A percentile compares a stretch with the other conserved stretches of the same genome.
These are phyloP conservation scores for Quercus lobata DNA, from an alignment of 331 rosid species.

Conservation along the genomic window DNA sequence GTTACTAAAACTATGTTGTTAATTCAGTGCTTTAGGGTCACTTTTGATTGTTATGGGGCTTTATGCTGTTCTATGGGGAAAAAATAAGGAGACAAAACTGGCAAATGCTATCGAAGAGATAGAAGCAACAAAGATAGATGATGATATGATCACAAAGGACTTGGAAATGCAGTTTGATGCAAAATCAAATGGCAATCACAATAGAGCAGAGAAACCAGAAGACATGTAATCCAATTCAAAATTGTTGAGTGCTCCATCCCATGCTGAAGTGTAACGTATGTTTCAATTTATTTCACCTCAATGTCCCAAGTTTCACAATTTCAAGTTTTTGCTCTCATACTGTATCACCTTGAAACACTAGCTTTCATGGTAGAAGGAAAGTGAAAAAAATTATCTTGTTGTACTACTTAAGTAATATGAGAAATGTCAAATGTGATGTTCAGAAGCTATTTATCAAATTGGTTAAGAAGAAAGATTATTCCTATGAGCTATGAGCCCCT, in stretches of 20 bases:
- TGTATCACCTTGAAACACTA: background rate
- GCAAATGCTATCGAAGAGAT: background rate
- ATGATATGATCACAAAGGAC: background rate
- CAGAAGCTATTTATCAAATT: too few relatives aligned
- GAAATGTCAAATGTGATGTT: too few relatives aligned
- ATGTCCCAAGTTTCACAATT: background rate
- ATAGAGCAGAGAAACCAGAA: background rate
- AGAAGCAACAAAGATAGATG: background rate
- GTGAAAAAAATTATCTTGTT: too few relatives aligned
- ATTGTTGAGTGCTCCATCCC: background rate
- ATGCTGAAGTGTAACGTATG: background rate
- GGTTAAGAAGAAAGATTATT: too few relatives aligned
- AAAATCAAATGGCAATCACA: constrained; percentile 1
- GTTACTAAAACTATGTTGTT: background rate
- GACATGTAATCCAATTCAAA: background rate
- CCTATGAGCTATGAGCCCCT: too few relatives aligned
- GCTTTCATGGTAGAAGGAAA: too few relatives aligned
- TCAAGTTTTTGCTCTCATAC: background rate
- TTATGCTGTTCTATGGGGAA: constrained; percentile 81
- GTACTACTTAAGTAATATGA: too few relatives aligned
- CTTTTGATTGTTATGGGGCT: constrained; percentile 63
- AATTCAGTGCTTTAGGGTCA: constrained; percentile 56
- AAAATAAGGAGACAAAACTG: constrained; percentile 44
- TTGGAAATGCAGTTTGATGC: constrained; percentile 19
- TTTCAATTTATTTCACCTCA: background rate